Conservation (phyloP, 208 protist genomes). For the Trypanosoma lewisi region DNA sequence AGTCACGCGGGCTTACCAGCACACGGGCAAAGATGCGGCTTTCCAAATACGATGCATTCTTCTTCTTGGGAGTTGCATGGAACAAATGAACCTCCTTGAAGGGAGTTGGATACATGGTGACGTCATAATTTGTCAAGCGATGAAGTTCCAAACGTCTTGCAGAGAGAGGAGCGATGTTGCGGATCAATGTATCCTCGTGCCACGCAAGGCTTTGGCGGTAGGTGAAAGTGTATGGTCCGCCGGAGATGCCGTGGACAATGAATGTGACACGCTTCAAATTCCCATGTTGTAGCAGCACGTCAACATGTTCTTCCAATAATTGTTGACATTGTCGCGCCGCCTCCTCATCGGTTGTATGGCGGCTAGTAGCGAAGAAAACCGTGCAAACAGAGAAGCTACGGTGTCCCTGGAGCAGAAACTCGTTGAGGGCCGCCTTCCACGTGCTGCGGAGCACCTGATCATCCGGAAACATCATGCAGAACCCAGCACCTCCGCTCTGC, state of each 20-base stretch:
- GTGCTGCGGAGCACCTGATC: slow-evolving; percentile 36
- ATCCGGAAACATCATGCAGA: slow-evolving; percentile 65
- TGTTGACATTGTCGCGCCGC: slow-evolving; percentile 43
- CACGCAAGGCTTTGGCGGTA: slow-evolving; percentile 60
- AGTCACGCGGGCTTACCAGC: slow-evolving; percentile 84
- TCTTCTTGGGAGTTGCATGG: slow-evolving; percentile 78
- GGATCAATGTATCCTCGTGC: slow-evolving; percentile 90
- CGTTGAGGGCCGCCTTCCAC: slow-evolving; percentile 36
- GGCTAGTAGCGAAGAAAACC: slow-evolving; percentile 61
- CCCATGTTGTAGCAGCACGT: slow-evolving; percentile 21
- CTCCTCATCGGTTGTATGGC: slow-evolving; percentile 43
- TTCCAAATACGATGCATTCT: slow-evolving; percentile 53
- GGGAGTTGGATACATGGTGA: slow-evolving; percentile 77
- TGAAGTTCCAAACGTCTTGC: slow-evolving; percentile 94
- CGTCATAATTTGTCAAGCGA: slow-evolving; percentile 92
- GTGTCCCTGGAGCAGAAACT: slow-evolving; percentile 30
- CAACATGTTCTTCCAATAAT: slow-evolving; percentile 48
- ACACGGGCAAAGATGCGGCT: slow-evolving; percentile 93
- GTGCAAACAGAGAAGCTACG: slow-evolving; percentile 38
- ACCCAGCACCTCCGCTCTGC: slow-evolving; percentile 28
- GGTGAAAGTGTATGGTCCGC: slow-evolving; percentile 91
- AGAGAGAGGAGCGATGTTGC: slow-evolving; percentile 94
- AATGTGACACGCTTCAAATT: slow-evolving; percentile 61
- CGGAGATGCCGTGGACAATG: slow-evolving; percentile 61
- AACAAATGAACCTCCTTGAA: slow-evolving; percentile 93